Evolutionary conservation across 148 eudicot species (phyloP), one percentile per base, ranked within the genome.

Genomic region (Oxyria digyna): DNA sequence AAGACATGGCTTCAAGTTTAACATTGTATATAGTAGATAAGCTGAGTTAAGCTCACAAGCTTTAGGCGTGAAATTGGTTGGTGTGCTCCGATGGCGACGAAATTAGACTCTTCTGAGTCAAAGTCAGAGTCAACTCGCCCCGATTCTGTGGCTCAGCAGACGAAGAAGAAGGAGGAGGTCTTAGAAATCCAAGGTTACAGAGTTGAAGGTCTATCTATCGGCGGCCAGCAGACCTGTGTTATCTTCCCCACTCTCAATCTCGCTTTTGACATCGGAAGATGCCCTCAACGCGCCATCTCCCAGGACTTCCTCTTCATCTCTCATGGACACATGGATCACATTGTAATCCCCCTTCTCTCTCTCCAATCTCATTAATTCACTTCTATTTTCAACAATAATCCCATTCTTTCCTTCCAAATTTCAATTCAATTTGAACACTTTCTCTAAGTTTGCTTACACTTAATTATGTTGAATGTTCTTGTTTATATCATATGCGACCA

Each of bases 251-350:
- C 80, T 41, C 89, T 93, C 63, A 87, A 80, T 23, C 59, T 89
- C 15, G 94, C 91, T 3, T 93, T 93, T 70, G 98, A 89, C 69
- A 87, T 93, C 62, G 96, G 98, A 63, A 84, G 86, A 76, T 93
- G 98, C 71, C 98, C 98, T 71, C 91, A 80, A 70, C 89, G 87
- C 38, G 98, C 98, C 43, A 64, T 93, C 66, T 72, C 87, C 23
- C 96, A 89, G 45, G 82, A 89, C 35, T 91, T 85, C 73, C 81
- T 88, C 75, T 89, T 91, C 76, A 87, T 91, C 71, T 91, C 97
- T 18, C 97, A 93, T 55, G 97, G 89, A 33, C 97, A 92, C 73
- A 87, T 93, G 98, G 98, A 92, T 42, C 98, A 92, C 78, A 92
- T 92, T 70, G 96, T 91, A 79, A 66, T 59, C 24, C 33, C 27